Evolutionary conservation across 2,329 filamentous ascomycete species (phyloP).

Genomic region (Onygena corvina): DNA sequence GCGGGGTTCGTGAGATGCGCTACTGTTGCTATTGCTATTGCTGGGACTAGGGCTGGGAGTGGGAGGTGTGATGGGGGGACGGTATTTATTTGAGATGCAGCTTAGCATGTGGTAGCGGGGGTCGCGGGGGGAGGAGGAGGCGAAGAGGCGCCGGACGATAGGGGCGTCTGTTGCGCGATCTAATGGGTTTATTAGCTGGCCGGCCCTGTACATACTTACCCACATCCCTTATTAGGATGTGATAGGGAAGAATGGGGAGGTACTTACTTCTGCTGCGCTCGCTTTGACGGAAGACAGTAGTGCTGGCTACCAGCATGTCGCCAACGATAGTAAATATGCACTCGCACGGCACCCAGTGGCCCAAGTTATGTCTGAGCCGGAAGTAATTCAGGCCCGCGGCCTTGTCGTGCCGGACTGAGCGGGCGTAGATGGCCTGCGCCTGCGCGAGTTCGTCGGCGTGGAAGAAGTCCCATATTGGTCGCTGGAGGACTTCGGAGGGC

Average conservation of each 20-base stretch:
- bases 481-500: constrained; percentile 61
- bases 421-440: constrained; percentile 59
- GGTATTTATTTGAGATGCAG: constrained; percentile 69
- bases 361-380: constrained; percentile 54
- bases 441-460: constrained; percentile 68
- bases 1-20: constrained; percentile 60
- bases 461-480: constrained; percentile 75
- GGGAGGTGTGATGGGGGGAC: constrained; percentile 28
- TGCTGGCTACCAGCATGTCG: constrained; percentile 75
- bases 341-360: constrained; percentile 66
- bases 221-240: not conserved
- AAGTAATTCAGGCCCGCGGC: constrained; percentile 75
- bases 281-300: constrained; percentile 60
- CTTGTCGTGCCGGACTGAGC: constrained; percentile 66
- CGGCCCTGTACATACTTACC: not conserved
- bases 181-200: constrained; percentile 27
- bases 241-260: not conserved
- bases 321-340: constrained; percentile 84
- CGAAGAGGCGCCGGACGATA: constrained; percentile 62
- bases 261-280: constrained; percentile 61
- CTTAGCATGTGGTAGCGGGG: constrained; percentile 84
- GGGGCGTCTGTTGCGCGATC: constrained; percentile 67
- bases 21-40: no score
- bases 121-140: constrained; percentile 63
- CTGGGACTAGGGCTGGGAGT: no score